Evolutionary conservation across 768 basidiomycete species (phyloP).

Genomic region (Tricholoma terreum): DNA sequence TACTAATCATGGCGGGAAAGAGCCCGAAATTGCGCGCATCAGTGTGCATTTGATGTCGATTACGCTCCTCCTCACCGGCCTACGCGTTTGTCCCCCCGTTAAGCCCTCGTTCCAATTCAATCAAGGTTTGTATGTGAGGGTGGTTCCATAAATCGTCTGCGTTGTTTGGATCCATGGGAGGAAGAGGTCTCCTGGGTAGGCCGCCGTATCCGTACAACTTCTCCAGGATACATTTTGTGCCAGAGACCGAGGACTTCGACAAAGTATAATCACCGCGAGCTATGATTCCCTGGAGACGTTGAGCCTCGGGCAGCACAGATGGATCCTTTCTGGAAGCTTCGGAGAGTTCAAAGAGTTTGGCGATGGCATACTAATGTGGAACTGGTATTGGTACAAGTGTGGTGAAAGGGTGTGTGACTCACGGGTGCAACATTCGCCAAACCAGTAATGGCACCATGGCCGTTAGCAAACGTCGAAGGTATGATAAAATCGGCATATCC

Average conservation of each 20-base stretch:
- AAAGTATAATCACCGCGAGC: slow-evolving; percentile 81
- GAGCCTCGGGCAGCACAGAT: slow-evolving; percentile 62
- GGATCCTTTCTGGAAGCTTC: slow-evolving; percentile 53
- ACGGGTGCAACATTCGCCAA: slow-evolving; percentile 83
- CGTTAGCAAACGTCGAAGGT: slow-evolving; percentile 68
- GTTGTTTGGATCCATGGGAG: slow-evolving; percentile 53
- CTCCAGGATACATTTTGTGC: slow-evolving; percentile 79
- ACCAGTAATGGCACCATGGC: slow-evolving; percentile 88
- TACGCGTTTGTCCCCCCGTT: slow-evolving; percentile 35
- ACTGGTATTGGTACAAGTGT: background rate
- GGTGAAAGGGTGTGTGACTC: slow-evolving; percentile 19
- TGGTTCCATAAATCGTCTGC: slow-evolving; percentile 71
- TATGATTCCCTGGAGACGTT: slow-evolving; percentile 74
- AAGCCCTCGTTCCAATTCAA: slow-evolving; percentile 59
- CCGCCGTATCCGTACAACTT: slow-evolving; percentile 82
- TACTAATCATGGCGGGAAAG: too few species aligned
- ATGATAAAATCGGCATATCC: slow-evolving; percentile 84
- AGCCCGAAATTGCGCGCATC: too few species aligned
- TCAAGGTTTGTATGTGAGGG: slow-evolving; percentile 64
- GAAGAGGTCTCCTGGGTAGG: slow-evolving; percentile 71
- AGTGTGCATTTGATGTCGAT: background rate
- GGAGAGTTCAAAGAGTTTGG: slow-evolving; percentile 60
- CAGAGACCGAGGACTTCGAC: slow-evolving; percentile 70
- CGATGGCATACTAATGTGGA: slow-evolving; percentile 48
- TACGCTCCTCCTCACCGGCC: background rate